Conservation (phyloP, 495 filamentous ascomycete genomes). For the Aspergillus ellipticus region DNA sequence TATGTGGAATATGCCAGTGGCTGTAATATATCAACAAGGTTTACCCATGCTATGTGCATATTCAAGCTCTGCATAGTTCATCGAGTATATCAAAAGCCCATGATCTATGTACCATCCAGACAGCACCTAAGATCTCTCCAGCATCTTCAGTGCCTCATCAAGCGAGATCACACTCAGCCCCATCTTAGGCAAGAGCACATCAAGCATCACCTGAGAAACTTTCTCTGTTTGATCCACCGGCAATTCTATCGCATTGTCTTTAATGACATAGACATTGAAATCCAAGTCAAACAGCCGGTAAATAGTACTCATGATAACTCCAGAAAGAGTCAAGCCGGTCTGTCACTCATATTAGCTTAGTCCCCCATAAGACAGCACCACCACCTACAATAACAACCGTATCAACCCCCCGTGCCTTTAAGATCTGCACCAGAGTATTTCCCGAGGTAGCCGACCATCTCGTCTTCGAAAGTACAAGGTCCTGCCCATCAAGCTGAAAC, state of each 20-base stretch:
- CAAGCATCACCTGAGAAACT: constrained; percentile 23
- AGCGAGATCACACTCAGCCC: constrained; percentile 22
- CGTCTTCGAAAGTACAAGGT: constrained; percentile 40
- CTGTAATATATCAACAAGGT: too few relatives aligned
- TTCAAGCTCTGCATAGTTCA: too few relatives aligned
- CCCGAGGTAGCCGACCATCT: constrained; percentile 40
- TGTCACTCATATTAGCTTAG: constrained; percentile 7
- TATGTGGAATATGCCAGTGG: too few relatives aligned
- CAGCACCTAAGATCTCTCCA: constrained; percentile 6
- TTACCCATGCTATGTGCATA: too few relatives aligned
- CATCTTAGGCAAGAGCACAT: constrained; percentile 31
- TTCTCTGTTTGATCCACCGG: constrained; percentile 25
- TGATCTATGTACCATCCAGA: too few relatives aligned
- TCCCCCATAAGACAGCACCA: neutral
- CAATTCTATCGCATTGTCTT: constrained; percentile 40
- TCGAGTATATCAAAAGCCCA: too few relatives aligned
- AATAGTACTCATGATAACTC: constrained; percentile 40
- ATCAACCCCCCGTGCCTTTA: constrained; percentile 36
- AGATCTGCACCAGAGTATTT: constrained; percentile 40
- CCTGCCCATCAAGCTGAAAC: constrained; percentile 29
- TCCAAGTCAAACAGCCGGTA: constrained; percentile 45
- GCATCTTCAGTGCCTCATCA: constrained; percentile 13
- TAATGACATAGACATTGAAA: constrained; percentile 41
- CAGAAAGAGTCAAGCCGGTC: constrained; percentile 40
- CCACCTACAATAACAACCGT: constrained; percentile 39